Evolutionary conservation across 345 rosid genomes (phyloP), one percentile per base, ranked within the genome.

Genomic region (Rhizophora apiculata): DNA sequence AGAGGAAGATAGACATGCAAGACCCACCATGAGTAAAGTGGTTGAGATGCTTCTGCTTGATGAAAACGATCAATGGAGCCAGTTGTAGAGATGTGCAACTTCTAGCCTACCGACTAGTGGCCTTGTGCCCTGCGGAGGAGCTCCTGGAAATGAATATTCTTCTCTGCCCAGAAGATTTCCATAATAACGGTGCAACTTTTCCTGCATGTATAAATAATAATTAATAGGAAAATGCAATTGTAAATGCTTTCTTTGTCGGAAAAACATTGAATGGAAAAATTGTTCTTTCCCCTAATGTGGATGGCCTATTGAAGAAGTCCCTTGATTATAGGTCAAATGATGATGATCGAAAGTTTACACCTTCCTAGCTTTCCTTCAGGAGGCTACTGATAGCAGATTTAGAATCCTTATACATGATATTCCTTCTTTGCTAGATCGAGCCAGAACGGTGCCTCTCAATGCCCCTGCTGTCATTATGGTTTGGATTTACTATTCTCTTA

Each of bases 21-120:
- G 79, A 16, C 82, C 82, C n/a, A 71, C 64, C 60, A 73, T 78
- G 72, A 71, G 81, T 34, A 70, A 69, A 66, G 78, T 70, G 0
- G 75, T 78, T 24, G 78, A 78, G 59, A 65, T 68, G 74, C 78
- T 78, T 8, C 19, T 43, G 49, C 49, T 13, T 13, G 19, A 43
- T 3, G 49, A 3, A 43, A 43, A 15, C 1, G 3, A 15, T 13
- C 5, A 43, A 13, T 43, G 15, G 19, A 11, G 5, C 37, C 37
- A 7, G 8, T 34, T 34, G 49, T 15, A 7, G 8, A 34, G 37
- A 34, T 34, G 37, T 34, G 8, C 37, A 34, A 34, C 9, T 7
- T 34, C 37, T 8, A 34, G 37, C 37, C 37, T 34, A 34, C 37
- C 7, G 8, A 8, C 37, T 34, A 34, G 37, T 8, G 37, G 37